A percentile compares a stretch with the other conserved stretches of the same genome.
Conservation (phyloP, 768 basidiomycete genomes). For the Leccinum sublutescens region DNA sequence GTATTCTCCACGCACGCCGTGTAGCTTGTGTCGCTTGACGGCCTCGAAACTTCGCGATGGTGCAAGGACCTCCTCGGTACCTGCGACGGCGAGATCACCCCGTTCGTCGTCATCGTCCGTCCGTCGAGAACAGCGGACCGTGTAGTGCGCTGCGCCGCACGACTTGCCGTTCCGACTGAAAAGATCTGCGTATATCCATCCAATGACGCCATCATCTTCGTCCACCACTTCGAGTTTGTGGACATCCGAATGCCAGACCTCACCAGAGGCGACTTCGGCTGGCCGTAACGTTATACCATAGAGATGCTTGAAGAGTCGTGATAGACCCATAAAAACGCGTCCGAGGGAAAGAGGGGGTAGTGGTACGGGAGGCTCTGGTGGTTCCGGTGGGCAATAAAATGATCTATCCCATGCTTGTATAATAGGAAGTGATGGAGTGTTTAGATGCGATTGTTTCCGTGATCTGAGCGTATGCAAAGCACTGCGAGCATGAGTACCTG, state of each 20-base stretch:
- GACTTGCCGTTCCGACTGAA: slow-evolving; percentile 84
- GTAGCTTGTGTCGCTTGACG: slow-evolving; percentile 55
- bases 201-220: slow-evolving; percentile 81
- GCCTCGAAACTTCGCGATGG: slow-evolving; percentile 65
- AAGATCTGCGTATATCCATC: slow-evolving; percentile 94
- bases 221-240: slow-evolving; percentile 93
- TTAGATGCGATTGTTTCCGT: slow-evolving; percentile 75
- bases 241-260: slow-evolving; percentile 87
- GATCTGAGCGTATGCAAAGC: slow-evolving; percentile 67
- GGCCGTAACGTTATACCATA: slow-evolving; percentile 87
- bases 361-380: slow-evolving; percentile 70
- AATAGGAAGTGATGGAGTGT: slow-evolving; percentile 52
- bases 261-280: slow-evolving; percentile 63
- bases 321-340: slow-evolving; percentile 90
- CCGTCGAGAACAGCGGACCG: slow-evolving; percentile 89
- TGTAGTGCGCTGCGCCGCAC: slow-evolving; percentile 94
- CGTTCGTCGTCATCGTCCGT: slow-evolving; percentile 86
- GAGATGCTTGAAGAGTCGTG: slow-evolving; percentile 78
- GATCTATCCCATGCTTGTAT: slow-evolving; percentile 98
- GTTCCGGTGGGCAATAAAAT: slow-evolving; percentile 83
- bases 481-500: slow-evolving; percentile 68
- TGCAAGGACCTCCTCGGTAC: slow-evolving; percentile 39
- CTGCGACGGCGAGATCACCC: slow-evolving; percentile 52
- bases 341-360: slow-evolving; percentile 80
- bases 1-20: slow-evolving; percentile 65